phyloP scores from a whole-genome alignment of 2,329 filamentous ascomycete genomes.

The Beauveria varroae region DNA sequence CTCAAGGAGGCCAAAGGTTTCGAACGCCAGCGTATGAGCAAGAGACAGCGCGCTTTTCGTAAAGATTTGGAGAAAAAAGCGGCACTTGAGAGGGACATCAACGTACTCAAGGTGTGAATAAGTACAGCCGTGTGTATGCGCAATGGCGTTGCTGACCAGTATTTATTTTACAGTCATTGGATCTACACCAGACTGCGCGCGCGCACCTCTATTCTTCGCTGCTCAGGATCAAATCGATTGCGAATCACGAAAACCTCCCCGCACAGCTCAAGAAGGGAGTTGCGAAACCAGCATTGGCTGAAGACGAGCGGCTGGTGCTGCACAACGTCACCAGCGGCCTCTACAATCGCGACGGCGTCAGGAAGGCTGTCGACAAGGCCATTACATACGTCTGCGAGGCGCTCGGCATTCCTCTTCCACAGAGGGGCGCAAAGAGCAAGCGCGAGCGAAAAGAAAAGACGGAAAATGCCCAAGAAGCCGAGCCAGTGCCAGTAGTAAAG shows the following conservation, averaged over 20 bases:
- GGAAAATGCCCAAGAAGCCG: constrained; percentile 16
- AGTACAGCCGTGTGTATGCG: not conserved
- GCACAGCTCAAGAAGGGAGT: constrained; percentile 38
- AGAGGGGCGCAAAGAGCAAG: constrained; percentile 31
- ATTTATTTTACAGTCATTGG: constrained; percentile 37
- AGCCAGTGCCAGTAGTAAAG: not conserved
- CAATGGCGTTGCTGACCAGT: constrained; percentile 2
- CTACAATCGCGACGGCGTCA: constrained; percentile 45
- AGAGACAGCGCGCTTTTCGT: constrained; percentile 43
- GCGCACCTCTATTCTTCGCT: constrained; percentile 49
- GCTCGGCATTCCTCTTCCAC: constrained; percentile 41
- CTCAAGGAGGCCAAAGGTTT: constrained; percentile 68
- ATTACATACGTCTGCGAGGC: constrained; percentile 40
- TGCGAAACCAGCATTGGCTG: constrained; percentile 42
- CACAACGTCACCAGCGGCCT: constrained; percentile 55
- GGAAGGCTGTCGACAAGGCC: constrained; percentile 40
- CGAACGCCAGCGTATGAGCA: constrained; percentile 69
- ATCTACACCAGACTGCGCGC: constrained; percentile 49
- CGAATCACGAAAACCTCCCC: constrained; percentile 43
- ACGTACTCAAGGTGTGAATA: constrained; percentile 42
- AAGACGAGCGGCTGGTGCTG: constrained; percentile 42
- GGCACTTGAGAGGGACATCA: constrained; percentile 55
- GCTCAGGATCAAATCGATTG: constrained; percentile 45
- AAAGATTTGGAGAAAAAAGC: constrained; percentile 41
- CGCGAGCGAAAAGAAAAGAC: constrained; percentile 25